Evolutionary conservation across 2,329 filamentous ascomycete genomes (phyloP).

Genomic region (Pseudogymnoascus sp.): DNA sequence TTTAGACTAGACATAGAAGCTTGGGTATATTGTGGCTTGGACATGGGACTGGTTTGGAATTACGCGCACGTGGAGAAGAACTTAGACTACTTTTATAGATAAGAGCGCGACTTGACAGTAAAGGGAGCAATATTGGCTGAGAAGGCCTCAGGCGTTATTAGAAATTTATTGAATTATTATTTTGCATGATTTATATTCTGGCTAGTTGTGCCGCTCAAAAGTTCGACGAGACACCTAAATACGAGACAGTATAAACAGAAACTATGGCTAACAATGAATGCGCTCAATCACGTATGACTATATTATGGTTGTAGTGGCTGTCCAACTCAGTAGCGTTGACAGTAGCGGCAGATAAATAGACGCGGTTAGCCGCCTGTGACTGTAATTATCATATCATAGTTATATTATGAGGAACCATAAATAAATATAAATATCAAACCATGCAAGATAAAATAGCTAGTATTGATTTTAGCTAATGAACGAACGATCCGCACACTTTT

Average conservation of each 20-base stretch:
- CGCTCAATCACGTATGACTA: not conserved
- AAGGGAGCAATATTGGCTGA: not conserved
- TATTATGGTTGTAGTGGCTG: not conserved
- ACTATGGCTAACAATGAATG: not conserved
- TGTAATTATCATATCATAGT: not conserved
- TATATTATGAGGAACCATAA: not conserved
- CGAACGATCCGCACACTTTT: not conserved
- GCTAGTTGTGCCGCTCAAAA: not conserved
- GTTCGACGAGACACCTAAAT: not conserved
- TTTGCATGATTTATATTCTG: not conserved
- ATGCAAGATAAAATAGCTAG: not conserved
- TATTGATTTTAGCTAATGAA: not conserved
- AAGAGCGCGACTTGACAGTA: not conserved
- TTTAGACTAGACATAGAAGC: slow-evolving; percentile 5
- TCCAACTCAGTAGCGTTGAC: not conserved
- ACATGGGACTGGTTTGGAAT: not conserved
- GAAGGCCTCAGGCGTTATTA: not conserved
- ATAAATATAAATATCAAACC: not conserved
- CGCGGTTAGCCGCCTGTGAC: not conserved
- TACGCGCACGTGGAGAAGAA: not conserved
- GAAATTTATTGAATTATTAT: not conserved
- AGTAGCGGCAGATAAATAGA: not conserved
- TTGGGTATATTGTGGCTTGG: not conserved
- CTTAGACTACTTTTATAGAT: not conserved
- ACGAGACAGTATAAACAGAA: not conserved